phyloP scores from a whole-genome alignment of 495 filamentous ascomycete genomes.

The Thozetella sp. region DNA sequence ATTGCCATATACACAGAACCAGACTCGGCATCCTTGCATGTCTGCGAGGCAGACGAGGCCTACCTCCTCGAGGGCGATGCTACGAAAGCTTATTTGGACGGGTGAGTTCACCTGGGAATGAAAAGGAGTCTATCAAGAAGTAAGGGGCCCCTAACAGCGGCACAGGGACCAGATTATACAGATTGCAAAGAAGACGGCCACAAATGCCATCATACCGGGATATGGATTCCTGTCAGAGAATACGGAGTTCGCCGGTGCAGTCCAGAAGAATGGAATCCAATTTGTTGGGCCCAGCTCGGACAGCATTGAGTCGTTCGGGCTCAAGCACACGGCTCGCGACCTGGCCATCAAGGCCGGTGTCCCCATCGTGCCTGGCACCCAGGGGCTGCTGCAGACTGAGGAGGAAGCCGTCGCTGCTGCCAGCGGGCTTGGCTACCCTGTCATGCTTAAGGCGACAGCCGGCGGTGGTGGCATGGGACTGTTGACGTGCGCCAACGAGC shows the following conservation, averaged over 20 bases:
- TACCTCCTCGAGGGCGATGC: constrained; percentile 26
- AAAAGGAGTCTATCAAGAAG: background rate
- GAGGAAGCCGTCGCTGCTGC: constrained; percentile 6
- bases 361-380: constrained; percentile 19
- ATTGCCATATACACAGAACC: constrained; percentile 57
- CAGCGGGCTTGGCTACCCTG: constrained; percentile 19
- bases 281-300: constrained; percentile 58
- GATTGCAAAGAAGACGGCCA: constrained; percentile 13
- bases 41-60: constrained; percentile 51
- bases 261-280: constrained; percentile 47
- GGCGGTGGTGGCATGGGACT: constrained; percentile 57
- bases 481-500: constrained; percentile 34
- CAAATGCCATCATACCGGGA: constrained; percentile 23
- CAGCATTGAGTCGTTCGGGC: constrained; percentile 54
- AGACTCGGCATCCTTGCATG: constrained; percentile 58
- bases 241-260: constrained; percentile 51
- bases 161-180: constrained; percentile 18
- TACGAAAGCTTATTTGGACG: constrained; percentile 16
- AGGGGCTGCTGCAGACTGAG: constrained; percentile 7
- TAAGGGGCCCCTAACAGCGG: background rate
- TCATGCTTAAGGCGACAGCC: constrained; percentile 45
- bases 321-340: constrained; percentile 58
- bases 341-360: constrained; percentile 13
- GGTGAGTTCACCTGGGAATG: constrained; percentile 9
- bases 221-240: constrained; percentile 59